These are phyloP conservation scores for Sophora flavescens DNA, from an alignment of 306 rosid genomes.

Conservation along the genomic window DNA sequence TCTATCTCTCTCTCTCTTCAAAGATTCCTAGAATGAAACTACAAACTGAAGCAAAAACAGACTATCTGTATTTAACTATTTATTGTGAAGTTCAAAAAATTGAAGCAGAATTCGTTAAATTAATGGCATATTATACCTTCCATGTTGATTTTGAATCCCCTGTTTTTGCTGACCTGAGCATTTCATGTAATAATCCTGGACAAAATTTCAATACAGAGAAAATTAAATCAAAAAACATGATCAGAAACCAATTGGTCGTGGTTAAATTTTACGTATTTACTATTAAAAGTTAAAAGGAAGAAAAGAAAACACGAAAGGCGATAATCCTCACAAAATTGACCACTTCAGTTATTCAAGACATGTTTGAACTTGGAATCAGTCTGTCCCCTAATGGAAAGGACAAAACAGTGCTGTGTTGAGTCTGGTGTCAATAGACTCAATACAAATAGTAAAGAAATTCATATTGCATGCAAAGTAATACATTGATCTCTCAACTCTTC, in stretches of 20 bases:
- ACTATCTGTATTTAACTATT: constrained; percentile 17
- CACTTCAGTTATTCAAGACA: constrained; percentile 35
- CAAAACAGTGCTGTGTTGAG: not conserved
- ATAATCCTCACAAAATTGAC: constrained; percentile 28
- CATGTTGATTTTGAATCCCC: constrained; percentile 98
- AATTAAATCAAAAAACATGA: constrained; percentile 31
- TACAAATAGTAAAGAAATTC: constrained; percentile 28
- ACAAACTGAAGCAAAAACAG: constrained; percentile 30
- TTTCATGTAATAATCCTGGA: constrained; percentile 89
- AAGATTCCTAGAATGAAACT: constrained; percentile 39
- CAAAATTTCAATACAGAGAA: constrained; percentile 41
- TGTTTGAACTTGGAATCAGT: not conserved
- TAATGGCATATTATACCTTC: constrained; percentile 73
- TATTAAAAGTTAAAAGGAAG: constrained; percentile 27
- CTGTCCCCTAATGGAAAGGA: constrained; percentile 18
- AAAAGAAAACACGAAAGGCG: constrained; percentile 9
- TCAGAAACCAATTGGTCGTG: constrained; percentile 25
- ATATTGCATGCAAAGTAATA: not conserved
- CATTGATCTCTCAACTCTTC: not conserved
- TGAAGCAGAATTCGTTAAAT: constrained; percentile 22
- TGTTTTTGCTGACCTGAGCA: constrained; percentile 89
- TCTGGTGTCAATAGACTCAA: not conserved
- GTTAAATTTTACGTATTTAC: constrained; percentile 23
- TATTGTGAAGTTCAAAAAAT: constrained; percentile 15
- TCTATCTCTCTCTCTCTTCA: not conserved